Conservation (phyloP, 1,139 yeast species). For the Yarrowia galli region DNA sequence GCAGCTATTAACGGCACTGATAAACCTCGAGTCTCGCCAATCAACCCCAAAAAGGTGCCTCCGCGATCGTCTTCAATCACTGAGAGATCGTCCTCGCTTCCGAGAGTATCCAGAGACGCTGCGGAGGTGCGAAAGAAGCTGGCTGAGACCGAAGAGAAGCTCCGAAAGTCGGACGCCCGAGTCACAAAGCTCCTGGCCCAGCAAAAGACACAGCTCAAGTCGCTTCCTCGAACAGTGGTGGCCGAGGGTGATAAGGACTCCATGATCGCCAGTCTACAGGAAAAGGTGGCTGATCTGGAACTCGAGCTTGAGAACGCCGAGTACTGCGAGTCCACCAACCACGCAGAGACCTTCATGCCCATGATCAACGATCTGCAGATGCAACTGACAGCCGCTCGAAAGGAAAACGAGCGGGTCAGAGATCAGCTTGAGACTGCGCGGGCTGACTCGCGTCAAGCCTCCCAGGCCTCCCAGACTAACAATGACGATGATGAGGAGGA, state of each 20-base stretch:
- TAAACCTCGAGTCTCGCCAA: constrained; percentile 14
- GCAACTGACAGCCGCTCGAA: constrained; percentile 33
- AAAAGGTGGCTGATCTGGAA: constrained; percentile 40
- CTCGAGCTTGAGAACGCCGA: constrained; percentile 36
- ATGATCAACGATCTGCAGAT: constrained; percentile 34
- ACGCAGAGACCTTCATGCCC: constrained; percentile 31
- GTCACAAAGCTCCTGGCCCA: constrained; percentile 20
- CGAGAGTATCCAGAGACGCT: constrained; percentile 5
- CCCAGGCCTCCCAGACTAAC: not conserved
- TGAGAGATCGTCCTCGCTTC: constrained; percentile 15
- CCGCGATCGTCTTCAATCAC: constrained; percentile 26
- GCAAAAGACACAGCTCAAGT: constrained; percentile 25
- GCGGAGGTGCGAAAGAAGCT: constrained; percentile 19
- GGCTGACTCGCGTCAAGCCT: not conserved
- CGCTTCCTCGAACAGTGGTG: constrained; percentile 44
- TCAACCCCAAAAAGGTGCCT: constrained; percentile 20
- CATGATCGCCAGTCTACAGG: constrained; percentile 41
- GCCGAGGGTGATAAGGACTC: constrained; percentile 43
- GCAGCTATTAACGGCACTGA: not conserved
- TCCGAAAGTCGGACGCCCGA: constrained; percentile 10
- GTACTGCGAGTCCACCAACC: constrained; percentile 25
- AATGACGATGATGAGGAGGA: constrained; percentile 27
- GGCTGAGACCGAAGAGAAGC: constrained; percentile 18
- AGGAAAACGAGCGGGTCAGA: constrained; percentile 23
- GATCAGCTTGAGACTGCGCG: constrained; percentile 19